Base-by-base conservation (phyloP, 306 rosid species). In the Trichosanthes truncata region DNA sequence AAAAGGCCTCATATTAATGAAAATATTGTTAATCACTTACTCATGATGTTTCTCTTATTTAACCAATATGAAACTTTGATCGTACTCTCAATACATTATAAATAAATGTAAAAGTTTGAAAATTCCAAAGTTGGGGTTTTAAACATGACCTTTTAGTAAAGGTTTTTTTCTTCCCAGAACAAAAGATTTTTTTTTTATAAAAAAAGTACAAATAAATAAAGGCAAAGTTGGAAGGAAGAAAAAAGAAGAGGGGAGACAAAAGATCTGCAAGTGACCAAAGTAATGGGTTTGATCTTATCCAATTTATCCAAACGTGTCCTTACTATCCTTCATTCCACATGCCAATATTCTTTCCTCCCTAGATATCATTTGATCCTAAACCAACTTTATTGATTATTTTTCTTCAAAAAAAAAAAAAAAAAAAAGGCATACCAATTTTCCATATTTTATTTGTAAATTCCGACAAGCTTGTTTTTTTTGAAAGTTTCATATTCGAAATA, bases 261-360 rank as follows among this genome's bases (percentile, higher is more conserved):
- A 46, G 77, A 72, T 72, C 77, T 72, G 77, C 3, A 72, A 72
- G 41, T 26, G 12, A 33, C 4, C 18, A 62, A 17, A 23, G 21
- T 20, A 76, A 35, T 26, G 74, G 73, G 85, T 81, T 79, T 72
- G 48, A 63, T 81, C 91, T 83, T 84, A 84, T 89, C 91, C 88
- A 60, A 29, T 40, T 5, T 0, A 55, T 35, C 17, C 43, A 62
- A 76, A 89, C 86, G 87, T 82, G 89, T 80, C 43, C 53, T 55
- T 51, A 12, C 82, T 78, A 56, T 81, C 78, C 65, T 23, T 63
- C 72, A 6, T 29, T 35, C 68, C 92, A 85, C 89, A 60, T 89
- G 90, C 41, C 26, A 57, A 63, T 83, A 84, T 86, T 84, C 89
- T 35, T 63, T 82, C 84, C 56, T 74, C 82, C 78, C 78, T 14